Evolutionary conservation across 176 grass and related monocot species (phyloP), one percentile per base, ranked within the genome.

Genomic region (Carex cristatella): DNA sequence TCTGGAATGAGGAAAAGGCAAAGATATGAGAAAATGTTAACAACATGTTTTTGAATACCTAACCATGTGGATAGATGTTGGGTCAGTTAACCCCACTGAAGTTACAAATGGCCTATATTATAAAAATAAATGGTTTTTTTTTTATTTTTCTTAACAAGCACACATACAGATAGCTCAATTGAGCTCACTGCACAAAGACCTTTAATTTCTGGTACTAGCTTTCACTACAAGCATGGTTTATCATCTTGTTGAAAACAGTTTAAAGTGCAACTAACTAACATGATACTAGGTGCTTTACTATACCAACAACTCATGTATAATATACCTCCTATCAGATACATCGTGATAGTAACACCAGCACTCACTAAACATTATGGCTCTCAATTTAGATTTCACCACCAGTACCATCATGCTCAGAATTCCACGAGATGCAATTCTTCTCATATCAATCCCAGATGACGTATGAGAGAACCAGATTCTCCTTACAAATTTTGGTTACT

Each of bases 1-100:
- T 78, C 91, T 96, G 91, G 69, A 88, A 77, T 27, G 14, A 3
- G 27, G 10, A 79, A 28, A 61, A 72, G 35, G 33, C 14, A 81
- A 51, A 15, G 35, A 16, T 28, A 40, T 61, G 28, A 79, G 53
- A 58, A 28, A 79, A 57, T 37, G 14, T 78, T 78, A 40, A 40
- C 38, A 57, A 13, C 40, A 77, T 49, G 30, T 56, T 56, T 76
- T 77, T 55, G 9, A 55, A 51, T 49, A 51, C 48, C 48, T 51
- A 13, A 7, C 48, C 28, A 78, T 77, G 23, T 55, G 49, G 10
- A 77, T 54, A 30, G 72, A 51, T 55, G 56, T 74, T 9, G 12
- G 48, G 48, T 56, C 46, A 78, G 13, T 13, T 57, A 56, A 77
- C 27, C 16, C 49, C 48, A 56, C 27, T 5, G 12, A 55, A 77